Evolutionary conservation across 106 monocot genomes (phyloP), one percentile per base, ranked within the genome.

Genomic region (Cymbidium sinense): DNA sequence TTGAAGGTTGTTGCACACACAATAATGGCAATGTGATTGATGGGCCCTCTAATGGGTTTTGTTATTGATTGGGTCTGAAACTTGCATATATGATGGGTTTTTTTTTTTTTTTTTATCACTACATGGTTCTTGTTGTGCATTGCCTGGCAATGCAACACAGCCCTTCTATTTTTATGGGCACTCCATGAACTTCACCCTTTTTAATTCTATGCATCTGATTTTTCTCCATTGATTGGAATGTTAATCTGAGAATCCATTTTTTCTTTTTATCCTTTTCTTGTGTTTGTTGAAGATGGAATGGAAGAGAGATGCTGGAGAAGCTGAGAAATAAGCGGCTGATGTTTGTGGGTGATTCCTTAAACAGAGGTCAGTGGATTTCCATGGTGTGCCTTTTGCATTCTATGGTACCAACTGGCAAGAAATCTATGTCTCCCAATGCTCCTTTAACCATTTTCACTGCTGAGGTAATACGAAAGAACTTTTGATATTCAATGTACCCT

Each of bases 281-380:
- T 50, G 64, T 67, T 34, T 62, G 76, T 12, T 79, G 58, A 79
- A 93, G 93, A 82, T 94, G 90, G 90, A 89, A 90, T 84, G 93
- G 86, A 39, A 79, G 69, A 19, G 88, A 89, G 41, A 90, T 94
- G 93, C 81, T 90, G 77, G 90, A 94, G 81, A 90, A 91, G 76
- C 85, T 94, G 34, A 86, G 93, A 78, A 82, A 81, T 28, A 94
- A 91, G 50, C 83, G 93, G 84, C 77, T 94, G 69, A 94, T 94
- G 93, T 94, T 94, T 75, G 87, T 91, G 2, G 93, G 93, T 25
- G 93, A 94, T 80, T 94, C 93, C 6, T 83, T 94, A 36, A 88
- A 94, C 78, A 83, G 93, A 85, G 90, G 90, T 15, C 93, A 94
- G 73, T 94, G 93, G 93, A 91, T 90, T 69, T 94, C 93, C 12